Evolutionary conservation across 495 filamentous ascomycete genomes (phyloP), one percentile per base, ranked within the genome.

Genomic region (Penicillium parvum): DNA sequence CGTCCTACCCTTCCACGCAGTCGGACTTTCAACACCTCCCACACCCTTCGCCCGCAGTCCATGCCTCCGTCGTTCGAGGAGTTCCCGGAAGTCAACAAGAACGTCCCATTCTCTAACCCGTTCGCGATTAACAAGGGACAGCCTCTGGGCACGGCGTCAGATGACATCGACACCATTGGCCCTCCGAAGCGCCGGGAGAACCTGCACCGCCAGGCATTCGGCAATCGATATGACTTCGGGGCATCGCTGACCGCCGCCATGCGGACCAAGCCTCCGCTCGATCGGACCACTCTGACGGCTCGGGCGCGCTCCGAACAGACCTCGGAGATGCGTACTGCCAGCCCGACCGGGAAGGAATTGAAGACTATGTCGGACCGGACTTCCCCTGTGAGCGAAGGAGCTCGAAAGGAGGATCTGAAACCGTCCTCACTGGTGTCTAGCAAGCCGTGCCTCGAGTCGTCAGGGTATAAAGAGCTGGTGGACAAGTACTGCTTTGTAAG

Each of bases 401-500:
- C 39, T 33, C 47, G 45, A 21, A 33, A 47, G 22, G 55, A 53
- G 39, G 43, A 60, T 42, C 44, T 60, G 34, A 69, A 73, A 40
- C 74, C 77, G 21, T 68, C 70, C 58, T 64, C 72, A 17, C 56
- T 79, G 33, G 61, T 69, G 7, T 68, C 74, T 33, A 73, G 77
- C 58, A 83, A 86, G 54, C 85, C 83, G 16, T 74, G 78, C 29
- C 72, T 91, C 49, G 76, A 90, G 17, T 94, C 91, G 17, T 78
- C 84, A 27, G 85, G 87, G 38, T 96, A 97, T 65, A 83, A 89
- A 59, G 92, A 98, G 64, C 74, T 98, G 43, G 79, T 98, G 56
- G 86, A 95, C 73, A 95, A 94, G 68, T 98, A 95, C 70, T 98
- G 92, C 75, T 96, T 95, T 77, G 90, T 96, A 87, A 79, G 90